These are phyloP conservation scores for Populus tremula DNA, from an alignment of 345 rosid species.

Conservation along the genomic window DNA sequence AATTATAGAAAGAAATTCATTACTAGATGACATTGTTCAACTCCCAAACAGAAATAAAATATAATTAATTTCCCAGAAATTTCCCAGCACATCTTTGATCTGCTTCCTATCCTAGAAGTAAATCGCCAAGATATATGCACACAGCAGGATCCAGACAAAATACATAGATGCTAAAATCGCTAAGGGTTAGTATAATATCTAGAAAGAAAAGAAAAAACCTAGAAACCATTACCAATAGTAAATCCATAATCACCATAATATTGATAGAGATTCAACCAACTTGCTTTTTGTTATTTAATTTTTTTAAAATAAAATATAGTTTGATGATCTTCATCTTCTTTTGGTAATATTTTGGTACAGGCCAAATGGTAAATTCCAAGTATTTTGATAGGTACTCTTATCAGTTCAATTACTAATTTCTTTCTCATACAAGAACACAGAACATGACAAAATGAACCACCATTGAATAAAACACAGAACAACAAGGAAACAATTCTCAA, in stretches of 20 bases:
- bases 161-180: not conserved
- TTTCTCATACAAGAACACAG: too few species aligned
- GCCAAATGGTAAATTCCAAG: not conserved
- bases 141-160: not conserved
- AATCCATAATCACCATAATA: not conserved
- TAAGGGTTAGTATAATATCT: not conserved
- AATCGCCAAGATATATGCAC: not conserved
- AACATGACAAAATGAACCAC: too few species aligned
- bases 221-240: not conserved
- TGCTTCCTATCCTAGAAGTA: not conserved
- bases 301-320: not conserved
- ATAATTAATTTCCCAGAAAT: not conserved
- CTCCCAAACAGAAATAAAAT: not conserved
- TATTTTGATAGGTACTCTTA: too few species aligned
- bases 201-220: not conserved
- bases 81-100: not conserved
- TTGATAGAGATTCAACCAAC: not conserved
- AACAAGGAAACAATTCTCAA: too few species aligned
- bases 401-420: too few species aligned
- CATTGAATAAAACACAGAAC: too few species aligned
- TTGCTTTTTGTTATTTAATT: not conserved
- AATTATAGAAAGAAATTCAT: not conserved
- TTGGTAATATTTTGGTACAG: not conserved
- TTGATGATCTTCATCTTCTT: not conserved
- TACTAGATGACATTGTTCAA: not conserved